A percentile compares a stretch with the other conserved stretches of the same genome.
These are phyloP conservation scores for Rhizophagus prolifer DNA, from an alignment of 192 early-diverging fungal species.

Conservation along the genomic window DNA sequence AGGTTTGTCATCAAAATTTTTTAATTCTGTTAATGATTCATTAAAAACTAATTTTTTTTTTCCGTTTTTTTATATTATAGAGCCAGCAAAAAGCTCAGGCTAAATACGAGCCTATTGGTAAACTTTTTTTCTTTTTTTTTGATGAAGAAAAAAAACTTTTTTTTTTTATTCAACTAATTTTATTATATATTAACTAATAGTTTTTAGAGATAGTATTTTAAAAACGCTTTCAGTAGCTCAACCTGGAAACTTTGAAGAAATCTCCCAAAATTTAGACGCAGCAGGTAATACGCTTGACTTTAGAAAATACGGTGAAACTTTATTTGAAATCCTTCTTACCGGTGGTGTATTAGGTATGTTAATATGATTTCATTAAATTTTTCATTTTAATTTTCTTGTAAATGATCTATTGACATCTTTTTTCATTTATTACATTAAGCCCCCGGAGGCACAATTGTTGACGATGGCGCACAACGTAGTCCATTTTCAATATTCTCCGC, in stretches of 20 bases:
- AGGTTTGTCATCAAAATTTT: conserved; percentile 38
- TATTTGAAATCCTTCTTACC: conserved; percentile 92
- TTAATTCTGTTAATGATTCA: not conserved
- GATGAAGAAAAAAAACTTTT: not conserved
- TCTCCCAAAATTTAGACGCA: conserved; percentile 73
- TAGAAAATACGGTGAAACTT: conserved; percentile 91
- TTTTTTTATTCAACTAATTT: not conserved
- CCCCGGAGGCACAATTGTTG: conserved; percentile 72
- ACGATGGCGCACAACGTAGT: conserved; percentile 75
- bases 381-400: not conserved
- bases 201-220: conserved; percentile 63
- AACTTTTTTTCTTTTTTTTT: not conserved
- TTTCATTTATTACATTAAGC: conserved; percentile 42
- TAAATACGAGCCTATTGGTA: conserved; percentile 64
- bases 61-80: conserved; percentile 28
- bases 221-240: conserved; percentile 45
- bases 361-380: not conserved
- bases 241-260: conserved; percentile 69
- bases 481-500: conserved; percentile 80
- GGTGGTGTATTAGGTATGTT: conserved; percentile 86
- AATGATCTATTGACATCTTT: not conserved
- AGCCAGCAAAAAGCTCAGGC: conserved; percentile 66
- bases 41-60: not conserved
- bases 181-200: conserved; percentile 32
- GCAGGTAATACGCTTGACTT: conserved; percentile 88